These are phyloP conservation scores for Colletotrichum magnum DNA, from an alignment of 2,329 filamentous ascomycete genomes.

Conservation along the genomic window DNA sequence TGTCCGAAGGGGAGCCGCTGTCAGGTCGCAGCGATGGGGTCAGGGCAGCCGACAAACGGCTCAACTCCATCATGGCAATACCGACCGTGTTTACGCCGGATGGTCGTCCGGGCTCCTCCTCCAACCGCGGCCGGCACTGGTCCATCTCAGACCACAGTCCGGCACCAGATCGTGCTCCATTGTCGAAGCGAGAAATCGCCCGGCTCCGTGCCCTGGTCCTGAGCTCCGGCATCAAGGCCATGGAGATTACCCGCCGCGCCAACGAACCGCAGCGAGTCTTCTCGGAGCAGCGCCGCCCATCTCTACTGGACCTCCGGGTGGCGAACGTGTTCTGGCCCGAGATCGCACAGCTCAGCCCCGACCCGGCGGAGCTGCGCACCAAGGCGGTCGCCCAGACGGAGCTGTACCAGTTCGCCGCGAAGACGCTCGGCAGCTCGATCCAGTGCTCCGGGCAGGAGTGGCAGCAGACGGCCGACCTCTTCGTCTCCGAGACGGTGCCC, in stretches of 20 bases:
- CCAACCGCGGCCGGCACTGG: constrained; percentile 59
- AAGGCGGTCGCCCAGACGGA: constrained; percentile 58
- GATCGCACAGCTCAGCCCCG: constrained; percentile 58
- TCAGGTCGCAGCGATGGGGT: constrained; percentile 48
- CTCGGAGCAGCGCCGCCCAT: constrained; percentile 10
- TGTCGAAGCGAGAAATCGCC: constrained; percentile 82
- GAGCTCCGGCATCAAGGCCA: constrained; percentile 90
- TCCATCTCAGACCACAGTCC: constrained; percentile 62
- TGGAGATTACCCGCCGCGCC: constrained; percentile 80
- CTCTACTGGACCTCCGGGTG: constrained; percentile 47
- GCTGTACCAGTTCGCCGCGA: constrained; percentile 66
- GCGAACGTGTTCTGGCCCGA: constrained; percentile 57
- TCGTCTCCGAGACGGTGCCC: constrained; percentile 70
- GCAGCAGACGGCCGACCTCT: constrained; percentile 71
- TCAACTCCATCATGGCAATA: constrained; percentile 51
- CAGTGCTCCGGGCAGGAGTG: constrained; percentile 66
- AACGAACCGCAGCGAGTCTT: constrained; percentile 56
- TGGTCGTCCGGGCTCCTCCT: constrained; percentile 42
- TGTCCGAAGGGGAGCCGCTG: constrained; percentile 56
- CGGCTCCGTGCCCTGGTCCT: constrained; percentile 83
- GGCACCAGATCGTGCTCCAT: constrained; percentile 53
- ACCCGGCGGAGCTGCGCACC: constrained; percentile 49
- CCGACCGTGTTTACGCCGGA: constrained; percentile 41
- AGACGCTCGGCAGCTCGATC: constrained; percentile 64
- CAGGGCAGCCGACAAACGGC: constrained; percentile 52